Base-by-base conservation (phyloP, 2,329 filamentous ascomycete species). In the Paraphaeosphaeria minitans region DNA sequence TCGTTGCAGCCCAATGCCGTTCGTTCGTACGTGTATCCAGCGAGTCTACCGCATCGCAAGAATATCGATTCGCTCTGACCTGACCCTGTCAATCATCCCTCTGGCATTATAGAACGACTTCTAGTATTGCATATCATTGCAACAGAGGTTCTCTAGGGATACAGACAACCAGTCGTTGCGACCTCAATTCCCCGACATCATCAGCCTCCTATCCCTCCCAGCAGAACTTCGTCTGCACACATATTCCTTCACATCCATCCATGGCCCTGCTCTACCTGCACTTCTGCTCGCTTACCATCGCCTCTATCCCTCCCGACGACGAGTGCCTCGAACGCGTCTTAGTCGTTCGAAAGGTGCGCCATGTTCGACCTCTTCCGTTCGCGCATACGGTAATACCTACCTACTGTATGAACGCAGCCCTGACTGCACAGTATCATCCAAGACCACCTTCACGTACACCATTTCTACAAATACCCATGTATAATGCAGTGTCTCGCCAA, bases 201-300 rank as follows among this genome's bases (percentile, higher is more conserved):
- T 43, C 14, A 59, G 33, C 14, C 57, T 69, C 48, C 48, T 66
- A 3, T 24, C 35, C 0, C 58, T 70, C 5, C 67, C 68, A 22
- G 54, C 56, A 24, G 68, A 71, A 46, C 58, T 70, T 14, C 64
- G 68, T 19, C 56, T 70, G 19, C 59, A 60, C 12, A 61, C 69
- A 9, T 70, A 68, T 53, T 41, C 47, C 50, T 60, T 49, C 31
- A 13, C 65, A 14, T 35, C 46, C 27, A 43, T 41, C 27, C 22
- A 9, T 57, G 29, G 27, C 42, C 1, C 27, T 63, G 21, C 33
- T 53, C 9, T 57, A 57, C 39, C n/a, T 63, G 35, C 42, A 56
- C 27, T 53, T 59, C 33, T 43, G 39, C 27, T 54, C 50, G n/a
- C 43, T 62, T 12, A 57, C 51, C 7, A 58, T 62, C 45, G 48